Evolutionary conservation across 1,139 yeast species (phyloP).

Genomic region (Hanseniaspora gamundiae): DNA sequence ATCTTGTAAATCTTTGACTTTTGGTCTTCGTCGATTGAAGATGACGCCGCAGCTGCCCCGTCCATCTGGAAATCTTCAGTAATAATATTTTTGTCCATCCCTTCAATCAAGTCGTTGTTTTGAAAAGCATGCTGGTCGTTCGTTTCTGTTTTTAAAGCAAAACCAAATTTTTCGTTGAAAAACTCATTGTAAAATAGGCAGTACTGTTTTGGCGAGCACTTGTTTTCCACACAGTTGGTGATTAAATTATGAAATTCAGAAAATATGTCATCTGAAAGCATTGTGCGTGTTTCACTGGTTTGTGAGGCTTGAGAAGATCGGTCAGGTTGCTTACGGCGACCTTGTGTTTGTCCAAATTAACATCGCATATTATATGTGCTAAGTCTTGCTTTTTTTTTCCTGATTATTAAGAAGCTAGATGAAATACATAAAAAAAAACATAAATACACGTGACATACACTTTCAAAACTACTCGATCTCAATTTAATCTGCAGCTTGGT

Average conservation of each 20-base stretch:
- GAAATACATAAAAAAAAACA: no score
- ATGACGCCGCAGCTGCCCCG: not conserved
- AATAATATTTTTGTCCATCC: not conserved
- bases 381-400: no score
- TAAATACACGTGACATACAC: no score
- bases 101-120: not conserved
- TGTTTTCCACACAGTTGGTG: constrained; percentile 19
- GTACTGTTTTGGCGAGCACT: constrained; percentile 19
- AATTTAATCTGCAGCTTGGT: no score
- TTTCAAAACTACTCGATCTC: no score
- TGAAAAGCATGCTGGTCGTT: not conserved
- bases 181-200: constrained; percentile 22
- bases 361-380: no score
- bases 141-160: constrained; percentile 14
- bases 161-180: constrained; percentile 19
- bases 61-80: not conserved
- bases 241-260: constrained; percentile 14
- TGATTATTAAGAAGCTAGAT: no score
- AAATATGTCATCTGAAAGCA: constrained; percentile 10
- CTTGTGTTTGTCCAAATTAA: no score
- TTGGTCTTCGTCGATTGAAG: not conserved
- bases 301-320: no score
- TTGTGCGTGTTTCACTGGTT: no score
- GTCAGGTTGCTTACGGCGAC: no score
- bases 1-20: constrained; percentile 10